Conservation (phyloP, 306 rosid species). For the Cicer pinnatifidum region DNA sequence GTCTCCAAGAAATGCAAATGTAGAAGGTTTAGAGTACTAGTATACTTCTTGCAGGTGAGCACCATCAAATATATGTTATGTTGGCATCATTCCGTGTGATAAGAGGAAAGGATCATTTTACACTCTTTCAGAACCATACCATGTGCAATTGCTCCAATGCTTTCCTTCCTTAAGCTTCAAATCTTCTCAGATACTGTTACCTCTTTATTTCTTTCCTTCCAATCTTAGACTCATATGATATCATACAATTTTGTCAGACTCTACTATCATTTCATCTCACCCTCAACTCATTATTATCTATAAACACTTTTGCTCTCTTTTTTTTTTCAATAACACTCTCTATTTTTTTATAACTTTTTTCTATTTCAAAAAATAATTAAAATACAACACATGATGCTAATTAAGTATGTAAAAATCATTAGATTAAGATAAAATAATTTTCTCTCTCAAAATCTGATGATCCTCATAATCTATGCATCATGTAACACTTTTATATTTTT, state of each 20-base stretch:
- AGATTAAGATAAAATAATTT: too few species aligned
- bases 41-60: conserved; percentile 36
- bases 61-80: conserved; percentile 37
- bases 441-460: too few species aligned
- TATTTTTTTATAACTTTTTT: too few species aligned
- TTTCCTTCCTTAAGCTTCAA: conserved; percentile 55
- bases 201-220: conserved; percentile 47
- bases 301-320: background rate
- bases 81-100: conserved; percentile 46
- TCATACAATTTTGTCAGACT: conserved; percentile 44
- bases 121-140: conserved; percentile 42
- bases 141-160: conserved; percentile 13
- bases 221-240: conserved; percentile 35
- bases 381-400: too few species aligned
- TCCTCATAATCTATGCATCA: too few species aligned
- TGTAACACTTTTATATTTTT: too few species aligned
- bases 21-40: background rate
- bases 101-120: conserved; percentile 48
- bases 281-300: conserved; percentile 38
- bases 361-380: too few species aligned
- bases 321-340: background rate
- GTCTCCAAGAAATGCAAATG: conserved; percentile 37
- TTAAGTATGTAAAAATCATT: too few species aligned
- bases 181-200: conserved; percentile 32
- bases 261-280: conserved; percentile 47